Base-by-base conservation (phyloP, 371 early-diverging fungal species). In the Gilbertella persicaria region DNA sequence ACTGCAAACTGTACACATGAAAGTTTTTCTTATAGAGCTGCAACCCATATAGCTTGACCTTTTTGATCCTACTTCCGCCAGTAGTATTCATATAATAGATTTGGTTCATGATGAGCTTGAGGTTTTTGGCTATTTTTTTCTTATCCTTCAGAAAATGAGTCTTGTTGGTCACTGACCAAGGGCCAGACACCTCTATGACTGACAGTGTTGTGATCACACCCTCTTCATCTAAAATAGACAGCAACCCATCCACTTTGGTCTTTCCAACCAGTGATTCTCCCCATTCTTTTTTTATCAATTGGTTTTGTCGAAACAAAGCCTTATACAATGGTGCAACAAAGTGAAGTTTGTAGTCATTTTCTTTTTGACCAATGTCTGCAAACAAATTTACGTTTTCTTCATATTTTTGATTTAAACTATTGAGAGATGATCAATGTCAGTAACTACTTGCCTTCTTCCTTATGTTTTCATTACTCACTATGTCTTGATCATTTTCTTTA, bases 61-160 rank as follows among this genome's bases (percentile, higher is more conserved):
- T 46, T 46, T 30, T 46, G 5, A 46, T 46, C 5, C 35, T 46
- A 4, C 19, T 33, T 16, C 46, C 46, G 21, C 30, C 36, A 4
- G 6, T 12, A 36, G 20, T 35, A 25, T 46, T 46, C 20, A 33
- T 4, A n/a, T 46, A 17, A 21, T 46, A 46, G 13, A 46, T 46
- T 13, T 2, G 9, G 23, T 35, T 46, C 3, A 46, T 17, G 4
- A 46, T 35, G 6, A 46, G 21, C 23, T 46, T 46, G 20, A 46
- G 36, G 21, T 46, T 46, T 46, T 46, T 46, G 2, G 46, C 46
- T 19, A 46, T 17, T 46, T 46, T 46, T 28, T 46, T 46, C 21
- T 35, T 46, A 23, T 46, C 36, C 21, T 46, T 30, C 33, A 35
- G 19, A 23, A 20, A 46, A 23, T 46, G 46, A 19, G 14, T 46